Conservation (phyloP, 352 stramenopile genomes). For the Paralagenidium karlingii region DNA sequence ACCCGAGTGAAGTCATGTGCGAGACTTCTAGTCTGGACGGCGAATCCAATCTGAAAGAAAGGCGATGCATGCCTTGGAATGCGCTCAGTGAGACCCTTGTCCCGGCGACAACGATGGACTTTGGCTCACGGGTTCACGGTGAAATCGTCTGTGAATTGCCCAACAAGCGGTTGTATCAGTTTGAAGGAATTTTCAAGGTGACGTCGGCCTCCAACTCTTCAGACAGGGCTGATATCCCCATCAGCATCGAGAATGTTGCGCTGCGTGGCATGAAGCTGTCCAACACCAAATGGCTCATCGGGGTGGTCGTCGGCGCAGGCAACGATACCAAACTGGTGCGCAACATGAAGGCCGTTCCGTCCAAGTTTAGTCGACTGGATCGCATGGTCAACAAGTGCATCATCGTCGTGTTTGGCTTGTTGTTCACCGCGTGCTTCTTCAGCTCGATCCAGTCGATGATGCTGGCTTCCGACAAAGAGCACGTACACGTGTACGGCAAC, state of each 20-base stretch:
- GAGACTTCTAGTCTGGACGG: slow-evolving; percentile 77
- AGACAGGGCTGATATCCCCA: slow-evolving; percentile 42
- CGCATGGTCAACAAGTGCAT: slow-evolving; percentile 70
- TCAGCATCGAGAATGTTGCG: slow-evolving; percentile 72
- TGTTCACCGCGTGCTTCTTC: slow-evolving; percentile 59
- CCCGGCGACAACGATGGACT: slow-evolving; percentile 21
- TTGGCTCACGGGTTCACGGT: slow-evolving; percentile 28
- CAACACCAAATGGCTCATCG: slow-evolving; percentile 73
- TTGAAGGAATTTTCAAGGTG: slow-evolving; percentile 42
- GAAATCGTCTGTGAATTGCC: slow-evolving; percentile 67
- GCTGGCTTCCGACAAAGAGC: too few species aligned
- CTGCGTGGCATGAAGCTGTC: slow-evolving; percentile 72
- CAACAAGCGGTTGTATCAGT: slow-evolving; percentile 74
- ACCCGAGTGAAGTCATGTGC: slow-evolving; percentile 57
- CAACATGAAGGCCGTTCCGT: slow-evolving; percentile 79
- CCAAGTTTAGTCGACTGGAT: slow-evolving; percentile 76
- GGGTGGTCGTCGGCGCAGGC: slow-evolving; percentile 62
- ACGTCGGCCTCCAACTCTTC: not conserved
- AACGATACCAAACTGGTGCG: slow-evolving; percentile 76
- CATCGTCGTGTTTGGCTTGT: slow-evolving; percentile 67
- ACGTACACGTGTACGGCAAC: too few species aligned
- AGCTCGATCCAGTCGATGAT: slow-evolving; percentile 61
- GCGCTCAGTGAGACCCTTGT: too few species aligned
- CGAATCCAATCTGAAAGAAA: slow-evolving; percentile 75
- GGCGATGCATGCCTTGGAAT: slow-evolving; percentile 47